Percentiles rank a stretch among this genome's conserved stretches.
These are phyloP conservation scores for Stipa capillata DNA, from an alignment of 176 grass and related monocot genomes.

Conservation along the genomic window DNA sequence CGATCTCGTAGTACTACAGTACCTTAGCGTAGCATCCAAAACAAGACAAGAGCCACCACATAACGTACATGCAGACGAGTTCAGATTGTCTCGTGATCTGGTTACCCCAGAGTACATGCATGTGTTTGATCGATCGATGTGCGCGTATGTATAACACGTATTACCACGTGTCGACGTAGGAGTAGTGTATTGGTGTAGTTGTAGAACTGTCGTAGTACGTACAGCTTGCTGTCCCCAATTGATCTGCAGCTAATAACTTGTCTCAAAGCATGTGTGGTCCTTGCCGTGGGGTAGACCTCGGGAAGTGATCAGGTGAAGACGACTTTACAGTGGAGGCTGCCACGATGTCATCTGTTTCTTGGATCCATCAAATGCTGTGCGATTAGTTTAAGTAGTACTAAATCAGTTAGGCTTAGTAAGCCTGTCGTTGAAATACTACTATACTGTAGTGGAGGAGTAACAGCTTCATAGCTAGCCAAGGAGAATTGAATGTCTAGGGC, in stretches of 20 bases:
- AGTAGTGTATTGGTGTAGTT: too few relatives aligned
- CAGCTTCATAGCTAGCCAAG: too few relatives aligned
- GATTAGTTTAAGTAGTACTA: not conserved
- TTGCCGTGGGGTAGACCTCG: not conserved
- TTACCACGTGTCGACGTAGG: too few relatives aligned
- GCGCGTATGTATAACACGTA: not conserved
- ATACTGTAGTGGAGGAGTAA: too few relatives aligned
- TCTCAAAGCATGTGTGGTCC: not conserved
- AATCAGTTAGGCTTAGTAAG: not conserved
- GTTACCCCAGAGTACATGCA: not conserved
- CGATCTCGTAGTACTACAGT: not conserved
- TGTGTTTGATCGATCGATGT: not conserved
- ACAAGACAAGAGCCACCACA: too few relatives aligned
- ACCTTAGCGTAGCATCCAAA: not conserved
- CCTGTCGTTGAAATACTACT: not conserved
- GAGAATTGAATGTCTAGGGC: too few relatives aligned
- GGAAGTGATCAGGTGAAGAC: conserved; percentile 12
- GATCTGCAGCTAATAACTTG: not conserved
- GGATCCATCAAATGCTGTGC: not conserved
- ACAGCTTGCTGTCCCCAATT: not conserved
- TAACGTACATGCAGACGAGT: not conserved
- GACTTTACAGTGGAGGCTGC: not conserved
- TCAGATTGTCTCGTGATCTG: not conserved
- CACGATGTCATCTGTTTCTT: too few relatives aligned
- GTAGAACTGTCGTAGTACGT: not conserved